These are phyloP conservation scores for Stemphylium beticola DNA, from an alignment of 2,329 filamentous ascomycete genomes.

Conservation along the genomic window DNA sequence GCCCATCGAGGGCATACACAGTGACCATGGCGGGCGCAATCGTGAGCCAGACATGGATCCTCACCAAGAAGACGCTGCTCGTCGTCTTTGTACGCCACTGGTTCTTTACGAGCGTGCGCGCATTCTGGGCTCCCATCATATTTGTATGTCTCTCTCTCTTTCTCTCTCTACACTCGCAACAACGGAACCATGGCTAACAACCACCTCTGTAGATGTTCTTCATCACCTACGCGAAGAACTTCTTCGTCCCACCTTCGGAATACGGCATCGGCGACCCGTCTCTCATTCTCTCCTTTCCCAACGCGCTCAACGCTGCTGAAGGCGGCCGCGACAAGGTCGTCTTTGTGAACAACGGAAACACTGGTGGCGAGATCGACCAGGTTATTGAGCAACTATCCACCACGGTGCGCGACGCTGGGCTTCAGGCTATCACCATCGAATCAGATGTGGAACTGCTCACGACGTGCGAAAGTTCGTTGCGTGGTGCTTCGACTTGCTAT, in stretches of 20 bases:
- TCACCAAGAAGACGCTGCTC: constrained; percentile 64
- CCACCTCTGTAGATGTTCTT: constrained; percentile 49
- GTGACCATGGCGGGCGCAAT: constrained; percentile 44
- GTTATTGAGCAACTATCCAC: constrained; percentile 70
- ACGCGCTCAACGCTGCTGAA: constrained; percentile 66
- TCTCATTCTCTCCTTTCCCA: constrained; percentile 67
- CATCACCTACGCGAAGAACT: constrained; percentile 74
- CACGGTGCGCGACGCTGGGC: constrained; percentile 63
- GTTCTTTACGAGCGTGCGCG: constrained; percentile 61
- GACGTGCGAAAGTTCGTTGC: constrained; percentile 63
- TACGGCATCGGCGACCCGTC: constrained; percentile 73
- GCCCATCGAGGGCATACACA: constrained; percentile 17
- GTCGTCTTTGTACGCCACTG: constrained; percentile 61
- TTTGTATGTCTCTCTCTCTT: constrained; percentile 46
- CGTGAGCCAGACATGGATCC: constrained; percentile 60
- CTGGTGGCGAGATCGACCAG: constrained; percentile 72
- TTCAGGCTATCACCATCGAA: constrained; percentile 62
- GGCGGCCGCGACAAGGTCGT: constrained; percentile 71
- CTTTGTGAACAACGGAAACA: constrained; percentile 76
- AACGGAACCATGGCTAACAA: constrained; percentile 13
- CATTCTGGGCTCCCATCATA: constrained; percentile 63
- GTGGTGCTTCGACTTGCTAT: constrained; percentile 73
- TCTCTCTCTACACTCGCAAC: background rate
- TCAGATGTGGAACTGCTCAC: constrained; percentile 65
- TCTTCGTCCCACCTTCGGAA: constrained; percentile 78